These are phyloP conservation scores for Colletotrichum abscissum DNA, from an alignment of 2,329 filamentous ascomycete genomes.

Conservation along the genomic window DNA sequence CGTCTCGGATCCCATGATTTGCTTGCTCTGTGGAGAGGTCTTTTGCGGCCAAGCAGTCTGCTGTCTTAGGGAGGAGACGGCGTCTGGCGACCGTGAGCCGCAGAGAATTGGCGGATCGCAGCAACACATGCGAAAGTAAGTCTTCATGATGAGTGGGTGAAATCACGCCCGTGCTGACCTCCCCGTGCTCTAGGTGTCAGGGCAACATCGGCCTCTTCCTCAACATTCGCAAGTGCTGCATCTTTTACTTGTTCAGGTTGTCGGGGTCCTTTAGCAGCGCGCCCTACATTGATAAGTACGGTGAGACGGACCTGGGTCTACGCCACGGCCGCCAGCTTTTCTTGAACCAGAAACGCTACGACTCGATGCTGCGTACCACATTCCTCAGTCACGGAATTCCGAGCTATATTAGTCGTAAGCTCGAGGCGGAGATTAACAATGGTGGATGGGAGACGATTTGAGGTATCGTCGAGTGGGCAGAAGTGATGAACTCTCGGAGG, in stretches of 20 bases:
- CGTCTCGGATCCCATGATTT: constrained; percentile 89
- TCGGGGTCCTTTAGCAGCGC: constrained; percentile 88
- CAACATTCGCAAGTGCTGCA: constrained; percentile 95
- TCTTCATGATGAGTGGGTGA: constrained; percentile 38
- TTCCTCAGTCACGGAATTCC: constrained; percentile 91
- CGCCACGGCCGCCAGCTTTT: constrained; percentile 89
- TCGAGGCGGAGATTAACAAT: constrained; percentile 96
- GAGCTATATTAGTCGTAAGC: constrained; percentile 86
- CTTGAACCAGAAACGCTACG: constrained; percentile 93
- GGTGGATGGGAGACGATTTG: constrained; percentile 94
- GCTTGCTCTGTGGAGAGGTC: constrained; percentile 95
- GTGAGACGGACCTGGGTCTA: constrained; percentile 93
- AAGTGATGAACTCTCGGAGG: not conserved
- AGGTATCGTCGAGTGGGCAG: constrained; percentile 22
- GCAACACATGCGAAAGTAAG: constrained; percentile 88
- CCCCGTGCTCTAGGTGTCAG: constrained; percentile 74
- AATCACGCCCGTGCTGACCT: not conserved
- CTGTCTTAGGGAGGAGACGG: constrained; percentile 75
- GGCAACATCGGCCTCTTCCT: constrained; percentile 93
- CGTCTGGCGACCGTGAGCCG: constrained; percentile 52
- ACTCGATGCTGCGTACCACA: constrained; percentile 84
- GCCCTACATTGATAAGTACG: constrained; percentile 95
- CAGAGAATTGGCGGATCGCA: constrained; percentile 82
- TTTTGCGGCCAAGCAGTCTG: constrained; percentile 96
- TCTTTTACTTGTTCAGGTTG: constrained; percentile 84